Base-by-base conservation (phyloP, 2,329 filamentous ascomycete species). In the Paramyrothecium sp. region DNA sequence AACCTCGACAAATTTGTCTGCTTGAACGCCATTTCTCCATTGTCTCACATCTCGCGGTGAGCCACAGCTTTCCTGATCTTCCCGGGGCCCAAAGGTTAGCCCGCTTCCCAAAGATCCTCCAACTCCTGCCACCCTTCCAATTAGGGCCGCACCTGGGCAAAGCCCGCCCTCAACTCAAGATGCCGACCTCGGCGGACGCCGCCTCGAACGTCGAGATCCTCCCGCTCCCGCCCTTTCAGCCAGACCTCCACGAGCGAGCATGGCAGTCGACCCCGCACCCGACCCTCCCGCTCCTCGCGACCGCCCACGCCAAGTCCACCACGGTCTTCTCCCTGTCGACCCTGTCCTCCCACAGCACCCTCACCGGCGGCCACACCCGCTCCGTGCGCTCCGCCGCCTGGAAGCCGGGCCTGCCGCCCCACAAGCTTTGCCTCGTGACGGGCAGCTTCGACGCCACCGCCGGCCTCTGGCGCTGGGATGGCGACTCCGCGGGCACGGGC, bases 371-470 rank as follows among this genome's bases (percentile, higher is more conserved):
- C 8, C 95, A 99, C 76, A 91, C 92, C 65, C 90, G 95, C 56
- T 95, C 90, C 65, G 87, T 99, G n/a, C 86, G 95, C 56, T 86
- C 87, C 53, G 86, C 88, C 20, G 88, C 91, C 41, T 99, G 95
- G 95, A 96, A 96, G 75, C 92, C 93, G 0, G 81, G 82, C 59
- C 75, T 85, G 48, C 76, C 81, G 16, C 75, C 78, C 3, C 75
- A 80, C 60, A 85, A 88, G 69, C 88, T 90, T 56, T 91, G 94
- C 49, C 83, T 98, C 17, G 93, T 94, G 5, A 97, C 93, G 0
- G 95, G 92, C 3, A 95, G 90, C 71, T 99, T 99, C 71, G 95
- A 99, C 73, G 89, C 91, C 17, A 96, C 91, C 1, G 93, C 94
- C 2, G 95, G 92, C 11, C 84, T 90, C 65, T 96, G 88, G 94